phyloP scores from a whole-genome alignment of 768 basidiomycete genomes.

The Tricholoma terreum region DNA sequence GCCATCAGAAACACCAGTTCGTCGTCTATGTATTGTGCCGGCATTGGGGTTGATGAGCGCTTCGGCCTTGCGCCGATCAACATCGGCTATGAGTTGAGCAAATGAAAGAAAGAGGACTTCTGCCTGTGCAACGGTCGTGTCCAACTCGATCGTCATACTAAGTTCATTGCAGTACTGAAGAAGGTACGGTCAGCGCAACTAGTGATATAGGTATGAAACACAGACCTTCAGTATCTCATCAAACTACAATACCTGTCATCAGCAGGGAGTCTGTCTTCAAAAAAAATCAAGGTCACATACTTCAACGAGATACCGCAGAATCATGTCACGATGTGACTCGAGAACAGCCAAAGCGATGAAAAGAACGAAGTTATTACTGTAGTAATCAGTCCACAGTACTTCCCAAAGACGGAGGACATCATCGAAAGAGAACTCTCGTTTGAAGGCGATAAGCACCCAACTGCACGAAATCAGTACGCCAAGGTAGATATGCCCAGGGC shows the following conservation, averaged over 20 bases:
- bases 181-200: conserved; percentile 3
- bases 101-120: conserved; percentile 96
- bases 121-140: conserved; percentile 91
- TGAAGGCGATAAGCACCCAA: conserved; percentile 92
- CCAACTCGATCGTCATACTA: conserved; percentile 96
- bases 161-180: conserved; percentile 87
- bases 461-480: conserved; percentile 33
- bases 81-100: conserved; percentile 80
- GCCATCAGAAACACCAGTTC: not conserved
- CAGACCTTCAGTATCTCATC: conserved; percentile 75
- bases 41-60: conserved; percentile 39
- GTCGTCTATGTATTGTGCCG: conserved; percentile 23
- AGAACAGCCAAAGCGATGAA: conserved; percentile 93
- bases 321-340: conserved; percentile 93
- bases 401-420: conserved; percentile 94
- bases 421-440: conserved; percentile 93
- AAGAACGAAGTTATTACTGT: conserved; percentile 83
- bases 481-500: not conserved
- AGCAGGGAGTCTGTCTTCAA: not conserved
- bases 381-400: conserved; percentile 89
- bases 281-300: conserved; percentile 33
- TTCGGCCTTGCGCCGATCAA: conserved; percentile 77
- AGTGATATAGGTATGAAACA: not conserved
- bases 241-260: conserved; percentile 44
- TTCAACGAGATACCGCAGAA: conserved; percentile 92